These are phyloP conservation scores for Beauveria sp. DNA, from an alignment of 2,329 filamentous ascomycete genomes.

Conservation along the genomic window DNA sequence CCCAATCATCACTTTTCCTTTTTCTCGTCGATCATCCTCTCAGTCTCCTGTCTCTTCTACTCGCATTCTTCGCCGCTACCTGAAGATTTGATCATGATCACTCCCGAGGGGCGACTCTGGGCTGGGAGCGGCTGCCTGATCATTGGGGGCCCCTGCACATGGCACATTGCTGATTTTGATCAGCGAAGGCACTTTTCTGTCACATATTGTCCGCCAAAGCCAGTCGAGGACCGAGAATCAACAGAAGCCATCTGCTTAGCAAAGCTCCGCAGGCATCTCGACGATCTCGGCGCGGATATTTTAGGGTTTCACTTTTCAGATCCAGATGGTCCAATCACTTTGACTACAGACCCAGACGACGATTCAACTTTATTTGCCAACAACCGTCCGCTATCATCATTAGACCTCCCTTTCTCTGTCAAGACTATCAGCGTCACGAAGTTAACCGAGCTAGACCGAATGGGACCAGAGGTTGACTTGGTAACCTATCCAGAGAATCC, in stretches of 20 bases:
- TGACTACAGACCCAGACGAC: constrained; percentile 17
- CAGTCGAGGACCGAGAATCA: constrained; percentile 1
- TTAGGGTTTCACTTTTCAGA: constrained; percentile 9
- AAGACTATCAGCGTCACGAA: constrained; percentile 16
- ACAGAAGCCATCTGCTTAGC: constrained; percentile 6
- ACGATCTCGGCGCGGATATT: constrained; percentile 4
- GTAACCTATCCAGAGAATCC: constrained; percentile 17
- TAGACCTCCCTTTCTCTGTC: constrained; percentile 15
- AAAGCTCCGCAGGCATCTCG: constrained; percentile 2
- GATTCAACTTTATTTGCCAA: constrained; percentile 20
- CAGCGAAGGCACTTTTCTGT: constrained; percentile 10
- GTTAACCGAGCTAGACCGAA: constrained; percentile 22
- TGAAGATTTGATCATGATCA: neutral
- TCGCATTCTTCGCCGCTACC: too few species aligned
- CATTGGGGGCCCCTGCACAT: neutral
- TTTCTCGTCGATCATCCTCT: too few species aligned
- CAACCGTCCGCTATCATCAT: constrained; percentile 12
- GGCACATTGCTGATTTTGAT: constrained; percentile 9
- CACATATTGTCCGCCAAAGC: neutral
- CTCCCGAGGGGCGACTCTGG: constrained; percentile 1
- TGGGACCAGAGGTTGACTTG: constrained; percentile 22
- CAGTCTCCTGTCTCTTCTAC: too few species aligned
- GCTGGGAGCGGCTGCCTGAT: constrained; percentile 2
- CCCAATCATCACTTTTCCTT: too few species aligned
- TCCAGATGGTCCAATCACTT: constrained; percentile 12